A percentile compares a stretch with the other conserved stretches of the same genome.
Conservation (phyloP, 2,329 filamentous ascomycete species). For the Exserohilum turcica region DNA sequence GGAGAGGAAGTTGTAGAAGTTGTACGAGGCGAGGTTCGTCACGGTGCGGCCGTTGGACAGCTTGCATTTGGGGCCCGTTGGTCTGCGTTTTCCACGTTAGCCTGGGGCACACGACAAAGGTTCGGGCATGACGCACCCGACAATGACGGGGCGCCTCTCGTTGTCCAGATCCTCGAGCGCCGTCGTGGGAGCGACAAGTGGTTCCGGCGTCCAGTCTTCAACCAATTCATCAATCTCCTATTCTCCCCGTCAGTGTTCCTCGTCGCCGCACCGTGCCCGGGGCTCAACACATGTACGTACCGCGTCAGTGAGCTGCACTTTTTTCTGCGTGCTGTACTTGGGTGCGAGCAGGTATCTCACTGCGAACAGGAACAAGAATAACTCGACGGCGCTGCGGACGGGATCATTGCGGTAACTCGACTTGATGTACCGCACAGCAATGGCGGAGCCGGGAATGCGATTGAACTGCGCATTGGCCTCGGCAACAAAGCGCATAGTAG, state of each 20-base stretch:
- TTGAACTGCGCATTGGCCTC: slow-evolving; percentile 73
- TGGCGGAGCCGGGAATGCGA: slow-evolving; percentile 89
- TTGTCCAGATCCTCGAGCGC: slow-evolving; percentile 78
- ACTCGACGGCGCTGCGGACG: slow-evolving; percentile 87
- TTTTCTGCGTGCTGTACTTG: slow-evolving; percentile 88
- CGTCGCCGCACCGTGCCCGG: background rate
- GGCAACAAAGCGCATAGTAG: slow-evolving; percentile 60
- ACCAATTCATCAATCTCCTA: slow-evolving; percentile 95
- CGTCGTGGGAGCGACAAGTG: slow-evolving; percentile 76
- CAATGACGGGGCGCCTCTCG: slow-evolving; percentile 84
- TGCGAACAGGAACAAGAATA: slow-evolving; percentile 93
- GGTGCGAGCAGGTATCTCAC: slow-evolving; percentile 90
- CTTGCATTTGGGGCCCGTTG: slow-evolving; percentile 88
- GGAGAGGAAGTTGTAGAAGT: slow-evolving; percentile 95
- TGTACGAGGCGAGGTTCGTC: slow-evolving; percentile 90
- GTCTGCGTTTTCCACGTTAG: slow-evolving; percentile 56
- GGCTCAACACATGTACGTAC: slow-evolving; percentile 44
- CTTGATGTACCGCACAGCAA: slow-evolving; percentile 91
- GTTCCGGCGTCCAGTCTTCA: slow-evolving; percentile 95
- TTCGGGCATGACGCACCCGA: slow-evolving; percentile 66
- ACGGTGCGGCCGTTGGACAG: slow-evolving; percentile 87
- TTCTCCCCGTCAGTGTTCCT: slow-evolving; percentile 17
- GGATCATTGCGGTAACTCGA: slow-evolving; percentile 98
- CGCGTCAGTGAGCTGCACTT: slow-evolving; percentile 86
- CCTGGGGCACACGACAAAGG: background rate